Percentiles rank a stretch among this genome's conserved stretches.
Evolutionary conservation across 176 grass and related monocot species (phyloP).

Genomic region (Aechmea fasciata): DNA sequence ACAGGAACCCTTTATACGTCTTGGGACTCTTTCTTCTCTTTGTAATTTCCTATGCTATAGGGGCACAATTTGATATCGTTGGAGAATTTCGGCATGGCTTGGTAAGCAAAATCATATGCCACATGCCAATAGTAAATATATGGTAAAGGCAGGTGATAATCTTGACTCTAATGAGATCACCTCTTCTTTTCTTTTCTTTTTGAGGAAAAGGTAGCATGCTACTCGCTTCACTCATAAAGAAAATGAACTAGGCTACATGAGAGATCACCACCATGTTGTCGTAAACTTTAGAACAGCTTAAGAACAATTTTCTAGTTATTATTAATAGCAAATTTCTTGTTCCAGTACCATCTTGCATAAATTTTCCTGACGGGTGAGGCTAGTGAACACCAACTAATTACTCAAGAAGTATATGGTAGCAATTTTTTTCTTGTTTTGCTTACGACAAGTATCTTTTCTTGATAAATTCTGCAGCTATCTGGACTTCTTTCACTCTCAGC

Average conservation of each 20-base stretch:
- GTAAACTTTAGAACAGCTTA: too few relatives aligned
- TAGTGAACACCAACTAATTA: neutral
- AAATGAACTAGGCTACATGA: neutral
- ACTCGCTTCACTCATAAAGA: neutral
- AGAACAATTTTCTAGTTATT: too few relatives aligned
- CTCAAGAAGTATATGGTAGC: too few relatives aligned
- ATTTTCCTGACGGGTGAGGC: neutral
- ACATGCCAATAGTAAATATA: neutral
- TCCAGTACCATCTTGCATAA: neutral
- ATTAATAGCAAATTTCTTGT: too few relatives aligned
- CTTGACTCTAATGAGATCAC: neutral
- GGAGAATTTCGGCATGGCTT: conserved; percentile 54
- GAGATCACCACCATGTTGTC: too few relatives aligned
- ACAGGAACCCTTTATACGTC: conserved; percentile 74
- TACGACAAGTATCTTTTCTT: neutral
- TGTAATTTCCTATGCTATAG: conserved; percentile 47
- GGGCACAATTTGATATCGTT: conserved; percentile 50
- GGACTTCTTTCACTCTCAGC: conserved; percentile 44
- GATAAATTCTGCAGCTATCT: conserved; percentile 33
- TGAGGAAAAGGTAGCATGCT: neutral
- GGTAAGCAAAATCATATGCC: conserved; percentile 33
- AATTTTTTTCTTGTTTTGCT: neutral
- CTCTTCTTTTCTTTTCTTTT: neutral
- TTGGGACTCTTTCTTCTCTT: conserved; percentile 47
- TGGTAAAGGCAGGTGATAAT: neutral